These are phyloP conservation scores for Entomortierella chlamydospora DNA, from an alignment of 192 early-diverging fungal species.

Conservation along the genomic window DNA sequence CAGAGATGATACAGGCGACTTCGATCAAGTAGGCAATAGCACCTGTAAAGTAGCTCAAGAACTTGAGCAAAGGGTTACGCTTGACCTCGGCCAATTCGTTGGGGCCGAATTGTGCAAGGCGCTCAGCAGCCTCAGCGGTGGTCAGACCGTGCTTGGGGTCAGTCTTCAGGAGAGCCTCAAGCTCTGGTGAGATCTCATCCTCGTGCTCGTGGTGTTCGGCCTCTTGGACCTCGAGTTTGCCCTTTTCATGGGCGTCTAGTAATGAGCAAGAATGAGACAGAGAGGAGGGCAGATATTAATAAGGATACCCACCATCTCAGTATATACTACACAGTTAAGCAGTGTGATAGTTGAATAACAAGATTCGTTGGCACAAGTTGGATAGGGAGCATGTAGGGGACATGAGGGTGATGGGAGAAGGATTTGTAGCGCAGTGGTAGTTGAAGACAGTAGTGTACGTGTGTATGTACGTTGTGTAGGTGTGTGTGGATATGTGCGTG, in stretches of 20 bases:
- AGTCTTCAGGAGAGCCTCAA: constrained; percentile 86
- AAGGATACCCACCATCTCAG: no score
- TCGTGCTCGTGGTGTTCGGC: constrained; percentile 77
- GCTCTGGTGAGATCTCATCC: constrained; percentile 84
- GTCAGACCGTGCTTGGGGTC: constrained; percentile 83
- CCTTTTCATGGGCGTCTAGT: constrained; percentile 22
- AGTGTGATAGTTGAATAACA: no score
- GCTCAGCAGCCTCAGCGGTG: constrained; percentile 74
- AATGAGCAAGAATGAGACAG: not conserved
- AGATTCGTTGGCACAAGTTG: no score
- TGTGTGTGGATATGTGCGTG: no score
- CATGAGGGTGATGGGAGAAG: no score
- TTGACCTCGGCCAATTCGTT: constrained; percentile 88
- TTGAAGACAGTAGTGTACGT: no score
- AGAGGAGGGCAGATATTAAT: no score
- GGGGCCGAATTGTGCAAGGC: constrained; percentile 78
- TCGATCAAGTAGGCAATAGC: constrained; percentile 91
- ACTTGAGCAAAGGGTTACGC: constrained; percentile 86
- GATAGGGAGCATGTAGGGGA: no score
- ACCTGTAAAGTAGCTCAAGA: constrained; percentile 86
- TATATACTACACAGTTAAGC: no score
- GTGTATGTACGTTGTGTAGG: no score
- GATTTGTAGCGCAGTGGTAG: no score
- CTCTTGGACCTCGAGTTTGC: constrained; percentile 68
- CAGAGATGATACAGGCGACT: constrained; percentile 84